These are phyloP conservation scores for Climacium dendroides DNA, from an alignment of 225 moss, liverwort and hornwort species.

Conservation along the genomic window DNA sequence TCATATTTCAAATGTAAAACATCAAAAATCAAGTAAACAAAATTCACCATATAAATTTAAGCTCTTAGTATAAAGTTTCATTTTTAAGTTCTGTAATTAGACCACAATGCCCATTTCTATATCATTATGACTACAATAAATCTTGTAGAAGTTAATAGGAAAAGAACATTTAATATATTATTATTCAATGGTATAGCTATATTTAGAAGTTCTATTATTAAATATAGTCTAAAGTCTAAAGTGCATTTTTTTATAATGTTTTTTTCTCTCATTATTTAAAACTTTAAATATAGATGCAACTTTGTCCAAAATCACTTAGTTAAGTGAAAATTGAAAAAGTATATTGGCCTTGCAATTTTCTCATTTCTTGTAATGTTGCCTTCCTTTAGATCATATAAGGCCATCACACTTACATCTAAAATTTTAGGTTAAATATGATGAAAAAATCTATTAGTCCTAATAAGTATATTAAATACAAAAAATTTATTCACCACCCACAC, in stretches of 20 bases:
- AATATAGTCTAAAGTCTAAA: not conserved
- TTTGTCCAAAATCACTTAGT: not conserved
- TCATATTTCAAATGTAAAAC: too few relatives aligned
- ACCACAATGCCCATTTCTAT: too few relatives aligned
- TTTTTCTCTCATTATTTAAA: not conserved
- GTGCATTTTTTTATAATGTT: too few relatives aligned
- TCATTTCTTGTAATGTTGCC: constrained; percentile 43
- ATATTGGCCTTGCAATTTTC: constrained; percentile 31
- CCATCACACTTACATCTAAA: constrained; percentile 45
- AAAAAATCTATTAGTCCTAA: not conserved
- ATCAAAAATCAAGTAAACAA: too few relatives aligned
- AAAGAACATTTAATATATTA: too few relatives aligned
- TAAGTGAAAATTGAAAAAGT: not conserved
- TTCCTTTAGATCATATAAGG: constrained; percentile 32
- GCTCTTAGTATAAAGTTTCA: too few relatives aligned
- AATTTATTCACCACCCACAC: not conserved
- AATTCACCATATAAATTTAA: too few relatives aligned
- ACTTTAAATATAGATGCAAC: not conserved
- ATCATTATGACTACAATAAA: too few relatives aligned
- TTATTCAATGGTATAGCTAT: not conserved
- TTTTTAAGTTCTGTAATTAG: too few relatives aligned
- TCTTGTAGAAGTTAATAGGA: too few relatives aligned
- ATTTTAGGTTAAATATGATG: not conserved
- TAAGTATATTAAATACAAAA: not conserved
- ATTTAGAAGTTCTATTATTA: not conserved